phyloP scores from a whole-genome alignment of 148 eudicot species.

The Fagopyrum homotropicum region DNA sequence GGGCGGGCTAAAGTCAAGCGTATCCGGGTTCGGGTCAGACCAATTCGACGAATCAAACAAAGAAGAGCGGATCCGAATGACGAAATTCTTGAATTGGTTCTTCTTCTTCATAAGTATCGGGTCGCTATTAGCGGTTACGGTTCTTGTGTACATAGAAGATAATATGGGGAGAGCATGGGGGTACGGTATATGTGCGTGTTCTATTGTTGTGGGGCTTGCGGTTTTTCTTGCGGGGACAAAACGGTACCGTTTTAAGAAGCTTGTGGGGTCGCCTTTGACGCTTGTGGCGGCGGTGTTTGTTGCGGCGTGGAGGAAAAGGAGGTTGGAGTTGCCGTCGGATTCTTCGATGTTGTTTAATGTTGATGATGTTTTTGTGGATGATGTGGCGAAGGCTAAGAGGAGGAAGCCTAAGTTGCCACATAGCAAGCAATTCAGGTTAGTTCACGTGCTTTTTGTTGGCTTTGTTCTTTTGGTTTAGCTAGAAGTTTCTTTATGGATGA shows the following conservation, averaged over 20 bases:
- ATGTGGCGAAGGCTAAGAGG: slow-evolving; percentile 11
- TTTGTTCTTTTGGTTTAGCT: too few species aligned
- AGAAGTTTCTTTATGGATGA: too few species aligned
- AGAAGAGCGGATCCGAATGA: slow-evolving; percentile 44
- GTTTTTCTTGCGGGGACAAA: slow-evolving; percentile 32
- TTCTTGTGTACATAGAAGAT: slow-evolving; percentile 74
- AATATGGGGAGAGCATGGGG: slow-evolving; percentile 68
- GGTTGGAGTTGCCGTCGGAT: slow-evolving; percentile 32
- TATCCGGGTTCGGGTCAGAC: slow-evolving; percentile 89
- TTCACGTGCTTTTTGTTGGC: background rate
- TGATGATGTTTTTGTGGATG: slow-evolving; percentile 22
- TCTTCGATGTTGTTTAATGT: slow-evolving; percentile 25
- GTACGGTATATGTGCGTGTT: slow-evolving; percentile 48
- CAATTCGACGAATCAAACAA: slow-evolving; percentile 69
- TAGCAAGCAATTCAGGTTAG: slow-evolving; percentile 72
- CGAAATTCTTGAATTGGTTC: slow-evolving; percentile 61
- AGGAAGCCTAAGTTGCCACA: slow-evolving; percentile 66
- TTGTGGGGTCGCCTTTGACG: slow-evolving; percentile 39
- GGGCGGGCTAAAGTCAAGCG: slow-evolving; percentile 87
- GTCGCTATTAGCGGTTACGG: slow-evolving; percentile 62
- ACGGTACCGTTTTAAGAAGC: slow-evolving; percentile 43
- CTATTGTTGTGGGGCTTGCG: slow-evolving; percentile 23
- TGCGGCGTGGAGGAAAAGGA: slow-evolving; percentile 36
- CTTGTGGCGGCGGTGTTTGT: slow-evolving; percentile 40
- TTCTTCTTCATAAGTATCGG: slow-evolving; percentile 76